These are phyloP conservation scores for Stenogyne calaminthoides DNA, from an alignment of 305 asterid species.

Conservation along the genomic window DNA sequence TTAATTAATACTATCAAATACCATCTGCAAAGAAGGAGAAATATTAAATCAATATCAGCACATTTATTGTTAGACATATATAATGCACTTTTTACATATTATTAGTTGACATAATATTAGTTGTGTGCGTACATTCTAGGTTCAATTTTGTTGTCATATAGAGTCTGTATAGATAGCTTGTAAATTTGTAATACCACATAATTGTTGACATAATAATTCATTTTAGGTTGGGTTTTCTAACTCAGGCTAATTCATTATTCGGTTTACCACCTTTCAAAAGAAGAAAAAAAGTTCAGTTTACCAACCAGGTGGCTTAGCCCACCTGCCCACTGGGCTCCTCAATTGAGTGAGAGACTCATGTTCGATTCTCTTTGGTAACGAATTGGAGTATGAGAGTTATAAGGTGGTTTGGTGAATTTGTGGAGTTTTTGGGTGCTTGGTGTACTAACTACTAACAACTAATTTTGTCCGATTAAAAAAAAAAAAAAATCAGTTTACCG, in stretches of 20 bases:
- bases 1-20: too few relatives aligned
- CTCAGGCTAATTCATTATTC: neutral
- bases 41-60: neutral
- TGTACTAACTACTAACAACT: too few relatives aligned
- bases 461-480: too few relatives aligned
- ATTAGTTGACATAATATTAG: neutral
- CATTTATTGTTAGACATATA: constrained; percentile 17
- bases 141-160: neutral
- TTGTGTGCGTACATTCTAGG: neutral
- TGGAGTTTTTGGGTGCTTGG: too few relatives aligned
- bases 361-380: too few relatives aligned
- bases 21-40: neutral
- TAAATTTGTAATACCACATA: constrained; percentile 6
- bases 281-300: too few relatives aligned
- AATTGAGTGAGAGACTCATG: too few relatives aligned
- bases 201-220: constrained; percentile 19
- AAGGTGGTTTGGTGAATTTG: too few relatives aligned
- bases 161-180: neutral
- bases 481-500: neutral
- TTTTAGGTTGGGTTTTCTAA: neutral
- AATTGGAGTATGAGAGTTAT: too few relatives aligned
- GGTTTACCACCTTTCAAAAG: neutral
- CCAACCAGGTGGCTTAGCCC: too few relatives aligned
- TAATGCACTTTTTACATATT: neutral
- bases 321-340: too few relatives aligned